A percentile compares a stretch with the other conserved stretches of the same genome.
phyloP scores from a whole-genome alignment of 75 land plant genomes.

The Sequoiadendron giganteum region DNA sequence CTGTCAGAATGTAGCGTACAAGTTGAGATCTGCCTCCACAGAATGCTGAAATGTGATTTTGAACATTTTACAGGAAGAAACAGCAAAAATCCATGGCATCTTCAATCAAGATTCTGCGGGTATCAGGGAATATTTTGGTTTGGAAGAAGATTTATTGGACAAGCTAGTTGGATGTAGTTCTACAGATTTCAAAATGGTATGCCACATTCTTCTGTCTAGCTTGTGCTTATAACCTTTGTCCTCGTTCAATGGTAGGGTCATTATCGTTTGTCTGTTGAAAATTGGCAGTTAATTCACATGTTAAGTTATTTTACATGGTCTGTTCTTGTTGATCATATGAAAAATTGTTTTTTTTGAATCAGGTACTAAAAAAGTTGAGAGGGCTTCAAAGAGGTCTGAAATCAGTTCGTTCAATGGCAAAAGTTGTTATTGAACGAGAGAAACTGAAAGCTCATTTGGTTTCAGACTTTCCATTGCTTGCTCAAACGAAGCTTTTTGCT shows the following conservation, averaged over 20 bases:
- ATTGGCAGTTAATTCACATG: not conserved
- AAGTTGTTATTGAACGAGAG: constrained; percentile 7
- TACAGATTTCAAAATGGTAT: not conserved
- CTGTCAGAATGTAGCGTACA: not conserved
- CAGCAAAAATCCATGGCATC: constrained; percentile 6
- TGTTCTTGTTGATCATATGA: not conserved
- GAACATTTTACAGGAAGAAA: constrained; percentile 6
- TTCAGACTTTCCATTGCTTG: not conserved
- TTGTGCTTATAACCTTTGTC: not conserved
- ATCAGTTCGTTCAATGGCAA: constrained; percentile 10
- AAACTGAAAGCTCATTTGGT: not conserved
- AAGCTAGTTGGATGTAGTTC: not conserved
- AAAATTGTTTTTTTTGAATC: not conserved
- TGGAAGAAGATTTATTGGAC: not conserved
- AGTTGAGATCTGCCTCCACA: not conserved
- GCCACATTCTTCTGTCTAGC: not conserved
- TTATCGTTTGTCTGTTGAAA: not conserved
- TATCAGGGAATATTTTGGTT: constrained; percentile 6
- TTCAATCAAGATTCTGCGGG: constrained; percentile 4
- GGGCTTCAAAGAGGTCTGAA: constrained; percentile 1
- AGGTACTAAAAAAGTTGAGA: not conserved
- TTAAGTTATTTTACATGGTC: not conserved
- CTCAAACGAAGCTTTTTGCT: not conserved
- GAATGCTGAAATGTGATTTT: not conserved
- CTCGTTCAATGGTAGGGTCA: not conserved